Evolutionary conservation across 768 basidiomycete species (phyloP).

Genomic region (Suillus paluster): DNA sequence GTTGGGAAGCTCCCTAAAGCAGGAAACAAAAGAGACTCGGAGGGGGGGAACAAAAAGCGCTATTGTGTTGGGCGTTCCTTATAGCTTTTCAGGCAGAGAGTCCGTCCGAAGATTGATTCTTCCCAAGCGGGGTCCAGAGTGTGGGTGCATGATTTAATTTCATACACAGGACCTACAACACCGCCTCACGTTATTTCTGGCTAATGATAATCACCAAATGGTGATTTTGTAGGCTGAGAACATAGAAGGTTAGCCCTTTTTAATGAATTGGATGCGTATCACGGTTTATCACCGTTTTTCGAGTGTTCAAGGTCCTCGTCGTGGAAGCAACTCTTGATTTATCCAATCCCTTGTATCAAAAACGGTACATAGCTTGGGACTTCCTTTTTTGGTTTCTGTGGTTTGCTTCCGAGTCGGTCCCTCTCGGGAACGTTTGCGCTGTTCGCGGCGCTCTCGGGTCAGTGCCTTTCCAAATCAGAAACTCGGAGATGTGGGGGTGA

Average conservation of each 20-base stretch:
- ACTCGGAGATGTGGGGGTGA: background rate
- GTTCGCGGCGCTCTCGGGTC: background rate
- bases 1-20: constrained; percentile 16
- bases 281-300: background rate
- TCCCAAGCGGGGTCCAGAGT: constrained; percentile 12
- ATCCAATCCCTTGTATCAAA: constrained; percentile 21
- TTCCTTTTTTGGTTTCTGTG: constrained; percentile 15
- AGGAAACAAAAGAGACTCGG: constrained; percentile 25
- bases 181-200: constrained; percentile 1
- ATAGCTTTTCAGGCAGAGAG: constrained; percentile 18
- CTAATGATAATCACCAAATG: background rate
- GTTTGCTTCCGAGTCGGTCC: constrained; percentile 2
- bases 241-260: background rate
- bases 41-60: constrained; percentile 18
- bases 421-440: background rate
- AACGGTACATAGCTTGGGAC: constrained; percentile 12
- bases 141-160: background rate
- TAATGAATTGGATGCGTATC: background rate
- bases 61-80: constrained; percentile 34
- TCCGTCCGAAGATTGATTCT: constrained; percentile 1
- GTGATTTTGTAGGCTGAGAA: background rate
- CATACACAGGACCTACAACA: constrained; percentile 15
- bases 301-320: constrained; percentile 15
- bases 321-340: constrained; percentile 11
- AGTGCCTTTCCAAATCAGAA: background rate